These are phyloP conservation scores for Handroanthus guayacan DNA, from an alignment of 257 asterid genomes.

Conservation along the genomic window DNA sequence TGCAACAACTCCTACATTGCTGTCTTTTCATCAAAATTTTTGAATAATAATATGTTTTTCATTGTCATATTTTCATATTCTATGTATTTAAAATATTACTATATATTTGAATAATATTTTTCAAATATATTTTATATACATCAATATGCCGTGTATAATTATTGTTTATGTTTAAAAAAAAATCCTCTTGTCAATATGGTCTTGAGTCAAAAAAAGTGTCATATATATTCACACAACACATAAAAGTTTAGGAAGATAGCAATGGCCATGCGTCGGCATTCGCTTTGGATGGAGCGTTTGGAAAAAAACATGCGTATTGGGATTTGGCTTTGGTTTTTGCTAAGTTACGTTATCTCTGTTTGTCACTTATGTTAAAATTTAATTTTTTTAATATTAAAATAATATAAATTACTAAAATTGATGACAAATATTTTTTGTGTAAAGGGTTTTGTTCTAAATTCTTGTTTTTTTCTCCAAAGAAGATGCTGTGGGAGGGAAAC, in stretches of 20 bases:
- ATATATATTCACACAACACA: neutral
- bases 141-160: neutral
- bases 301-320: conserved; percentile 61
- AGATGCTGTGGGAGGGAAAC: no score
- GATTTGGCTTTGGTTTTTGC: conserved; percentile 51
- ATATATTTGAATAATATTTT: no score
- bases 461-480: no score
- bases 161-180: neutral
- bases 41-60: no score
- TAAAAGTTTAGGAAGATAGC: conserved; percentile 36
- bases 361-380: conserved; percentile 36
- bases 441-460: no score
- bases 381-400: no score
- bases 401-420: no score
- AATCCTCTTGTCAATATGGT: neutral
- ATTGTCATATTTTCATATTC: no score
- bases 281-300: conserved; percentile 41
- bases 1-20: no score
- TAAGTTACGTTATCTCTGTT: conserved; percentile 52
- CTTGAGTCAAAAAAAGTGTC: neutral
- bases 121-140: neutral
- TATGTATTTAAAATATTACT: no score
- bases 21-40: no score
- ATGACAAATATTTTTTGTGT: no score
- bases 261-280: conserved; percentile 37